Percentiles rank a stretch among this genome's conserved stretches.
Evolutionary conservation across 2,329 filamentous ascomycete species (phyloP).

Genomic region (Pseudofabraea citricarpa): DNA sequence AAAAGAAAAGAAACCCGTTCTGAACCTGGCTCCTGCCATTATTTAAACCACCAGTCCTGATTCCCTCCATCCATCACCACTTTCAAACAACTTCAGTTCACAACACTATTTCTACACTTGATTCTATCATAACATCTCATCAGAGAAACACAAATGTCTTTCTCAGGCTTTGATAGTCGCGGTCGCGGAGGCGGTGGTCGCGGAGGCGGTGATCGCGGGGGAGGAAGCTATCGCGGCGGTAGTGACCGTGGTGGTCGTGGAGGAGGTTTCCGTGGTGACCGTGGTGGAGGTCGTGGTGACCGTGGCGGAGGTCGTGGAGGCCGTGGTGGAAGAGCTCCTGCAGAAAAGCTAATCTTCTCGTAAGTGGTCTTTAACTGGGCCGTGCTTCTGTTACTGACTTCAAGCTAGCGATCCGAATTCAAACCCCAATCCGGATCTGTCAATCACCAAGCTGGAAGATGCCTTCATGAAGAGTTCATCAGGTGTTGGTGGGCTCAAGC

Average conservation of each 20-base stretch:
- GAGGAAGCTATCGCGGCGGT: neutral
- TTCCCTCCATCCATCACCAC: no score
- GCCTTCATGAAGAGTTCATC: slow-evolving; percentile 18
- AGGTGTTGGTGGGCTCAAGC: slow-evolving; percentile 14
- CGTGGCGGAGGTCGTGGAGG: slow-evolving; percentile 27
- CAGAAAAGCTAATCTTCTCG: slow-evolving; percentile 18
- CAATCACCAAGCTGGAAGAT: slow-evolving; percentile 25
- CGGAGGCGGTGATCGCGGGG: neutral
- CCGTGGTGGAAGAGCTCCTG: slow-evolving; percentile 21
- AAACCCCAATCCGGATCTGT: slow-evolving; percentile 17
- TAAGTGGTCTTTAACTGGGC: slow-evolving; percentile 9
- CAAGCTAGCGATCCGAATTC: slow-evolving; percentile 16
- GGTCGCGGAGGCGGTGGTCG: neutral
- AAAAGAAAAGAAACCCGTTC: no score
- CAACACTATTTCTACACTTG: no score
- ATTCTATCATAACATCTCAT: no score
- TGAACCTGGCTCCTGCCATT: no score
- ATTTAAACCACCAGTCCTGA: no score
- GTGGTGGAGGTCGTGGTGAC: slow-evolving; percentile 13
- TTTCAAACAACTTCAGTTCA: no score
- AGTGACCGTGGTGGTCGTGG: slow-evolving; percentile 8
- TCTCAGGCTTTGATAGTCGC: neutral
- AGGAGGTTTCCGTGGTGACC: slow-evolving; percentile 4
- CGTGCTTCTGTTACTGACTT: slow-evolving; percentile 3
- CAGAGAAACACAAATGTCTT: neutral